These are phyloP conservation scores for Colletotrichum filicis DNA, from an alignment of 2,329 filamentous ascomycete genomes.

Conservation along the genomic window DNA sequence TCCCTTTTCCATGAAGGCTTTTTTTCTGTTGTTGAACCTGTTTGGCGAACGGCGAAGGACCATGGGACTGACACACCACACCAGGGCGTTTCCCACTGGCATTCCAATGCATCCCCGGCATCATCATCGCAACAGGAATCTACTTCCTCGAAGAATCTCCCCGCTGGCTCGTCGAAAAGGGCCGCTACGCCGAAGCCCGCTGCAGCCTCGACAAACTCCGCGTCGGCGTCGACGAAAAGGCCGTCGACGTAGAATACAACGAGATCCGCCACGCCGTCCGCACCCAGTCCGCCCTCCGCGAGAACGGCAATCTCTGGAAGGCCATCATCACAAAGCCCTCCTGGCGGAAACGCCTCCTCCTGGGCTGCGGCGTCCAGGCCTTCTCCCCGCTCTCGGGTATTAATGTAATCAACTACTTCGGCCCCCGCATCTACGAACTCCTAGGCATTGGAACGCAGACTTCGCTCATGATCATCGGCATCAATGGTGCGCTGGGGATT, in stretches of 20 bases:
- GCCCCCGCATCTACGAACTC: conserved; percentile 52
- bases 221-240: conserved; percentile 42
- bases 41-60: background rate
- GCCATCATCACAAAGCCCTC: conserved; percentile 53
- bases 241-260: conserved; percentile 52
- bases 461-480: conserved; percentile 61
- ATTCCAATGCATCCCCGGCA: conserved; percentile 42
- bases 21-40: background rate
- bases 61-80: background rate
- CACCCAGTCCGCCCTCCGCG: conserved; percentile 42
- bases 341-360: conserved; percentile 57
- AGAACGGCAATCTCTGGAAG: conserved; percentile 48
- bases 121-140: conserved; percentile 39
- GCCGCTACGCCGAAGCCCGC: conserved; percentile 46
- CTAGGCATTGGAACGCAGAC: conserved; percentile 55
- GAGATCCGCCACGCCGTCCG: conserved; percentile 52
- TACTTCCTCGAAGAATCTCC: conserved; percentile 42
- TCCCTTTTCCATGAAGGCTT: background rate
- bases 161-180: conserved; percentile 48
- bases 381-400: conserved; percentile 53
- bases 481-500: conserved; percentile 60
- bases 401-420: conserved; percentile 54
- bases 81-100: conserved; percentile 46
- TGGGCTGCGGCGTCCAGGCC: conserved; percentile 59
- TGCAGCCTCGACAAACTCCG: conserved; percentile 47